Evolutionary conservation across 805 yeast species (phyloP).

Genomic region (Starmerella gropengiesseri): DNA sequence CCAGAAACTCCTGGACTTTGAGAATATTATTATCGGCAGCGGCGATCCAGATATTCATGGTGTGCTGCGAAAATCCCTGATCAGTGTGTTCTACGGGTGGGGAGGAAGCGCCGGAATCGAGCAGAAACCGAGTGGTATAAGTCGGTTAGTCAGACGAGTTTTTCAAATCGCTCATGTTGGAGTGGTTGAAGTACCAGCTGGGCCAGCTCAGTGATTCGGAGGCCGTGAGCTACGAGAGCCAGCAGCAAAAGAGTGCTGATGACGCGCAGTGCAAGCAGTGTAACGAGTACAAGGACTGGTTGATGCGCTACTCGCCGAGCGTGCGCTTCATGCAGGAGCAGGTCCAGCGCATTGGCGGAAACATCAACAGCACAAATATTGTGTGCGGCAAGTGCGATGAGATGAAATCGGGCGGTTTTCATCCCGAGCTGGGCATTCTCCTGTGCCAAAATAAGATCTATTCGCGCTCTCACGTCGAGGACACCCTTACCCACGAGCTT

Average conservation of each 20-base stretch:
- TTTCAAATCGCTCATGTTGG: constrained; percentile 10
- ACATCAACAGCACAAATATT: constrained; percentile 42
- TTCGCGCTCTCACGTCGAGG: constrained; percentile 74
- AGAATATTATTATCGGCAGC: constrained; percentile 72
- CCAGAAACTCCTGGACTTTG: constrained; percentile 47
- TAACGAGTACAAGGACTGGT: constrained; percentile 68
- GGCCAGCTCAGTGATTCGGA: constrained; percentile 15
- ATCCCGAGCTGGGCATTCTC: constrained; percentile 77
- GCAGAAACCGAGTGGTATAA: no score
- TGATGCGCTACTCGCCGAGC: constrained; percentile 61
- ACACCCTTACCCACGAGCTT: constrained; percentile 83
- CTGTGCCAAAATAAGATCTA: constrained; percentile 73
- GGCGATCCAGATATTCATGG: constrained; percentile 81
- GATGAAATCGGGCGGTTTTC: constrained; percentile 80
- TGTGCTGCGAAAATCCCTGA: background rate
- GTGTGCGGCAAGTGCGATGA: constrained; percentile 79
- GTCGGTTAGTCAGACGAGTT: constrained; percentile 7
- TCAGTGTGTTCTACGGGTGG: background rate
- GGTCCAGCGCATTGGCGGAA: constrained; percentile 54
- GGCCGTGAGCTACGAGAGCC: constrained; percentile 3
- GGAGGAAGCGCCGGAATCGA: background rate
- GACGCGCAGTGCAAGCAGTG: constrained; percentile 65
- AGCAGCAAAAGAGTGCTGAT: constrained; percentile 43
- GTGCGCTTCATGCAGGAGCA: constrained; percentile 81
- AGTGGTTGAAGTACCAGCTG: constrained; percentile 17